phyloP scores from a whole-genome alignment of 306 rosid genomes.

The Cucurbita argyrosperma region DNA sequence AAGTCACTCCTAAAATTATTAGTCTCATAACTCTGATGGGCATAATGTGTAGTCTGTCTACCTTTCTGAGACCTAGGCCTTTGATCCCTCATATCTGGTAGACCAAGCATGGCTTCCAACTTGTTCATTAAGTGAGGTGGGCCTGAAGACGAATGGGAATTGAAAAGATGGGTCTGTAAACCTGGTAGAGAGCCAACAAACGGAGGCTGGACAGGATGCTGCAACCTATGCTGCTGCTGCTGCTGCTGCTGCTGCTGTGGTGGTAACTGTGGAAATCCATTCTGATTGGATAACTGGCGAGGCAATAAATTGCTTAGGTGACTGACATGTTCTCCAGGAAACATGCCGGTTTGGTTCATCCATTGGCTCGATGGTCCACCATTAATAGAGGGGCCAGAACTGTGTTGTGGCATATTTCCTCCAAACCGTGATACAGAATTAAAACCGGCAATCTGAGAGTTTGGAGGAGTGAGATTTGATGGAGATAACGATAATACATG shows the following conservation, averaged over 20 bases:
- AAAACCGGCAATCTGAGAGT: conserved; percentile 32
- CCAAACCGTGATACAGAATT: conserved; percentile 37
- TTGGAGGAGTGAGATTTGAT: conserved; percentile 34
- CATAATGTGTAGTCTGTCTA: conserved; percentile 41
- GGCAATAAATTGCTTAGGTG: conserved; percentile 32
- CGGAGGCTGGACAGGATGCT: conserved; percentile 34
- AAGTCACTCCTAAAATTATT: conserved; percentile 31
- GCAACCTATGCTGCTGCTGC: conserved; percentile 34
- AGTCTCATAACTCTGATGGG: conserved; percentile 52
- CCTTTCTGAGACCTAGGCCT: conserved; percentile 46
- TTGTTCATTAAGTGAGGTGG: conserved; percentile 51
- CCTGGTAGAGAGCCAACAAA: conserved; percentile 33
- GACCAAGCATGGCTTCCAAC: conserved; percentile 68
- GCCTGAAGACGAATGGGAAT: conserved; percentile 44
- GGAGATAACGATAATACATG: conserved; percentile 32
- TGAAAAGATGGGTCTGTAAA: conserved; percentile 34
- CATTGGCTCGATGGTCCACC: conserved; percentile 37
- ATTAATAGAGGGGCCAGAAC: conserved; percentile 22
- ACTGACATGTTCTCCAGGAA: conserved; percentile 42
- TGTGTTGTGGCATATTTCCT: conserved; percentile 38
- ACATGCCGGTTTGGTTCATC: conserved; percentile 29
- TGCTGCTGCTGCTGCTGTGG: conserved; percentile 21
- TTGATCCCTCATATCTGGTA: conserved; percentile 71
- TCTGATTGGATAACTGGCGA: conserved; percentile 41
- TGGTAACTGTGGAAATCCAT: conserved; percentile 40